These are phyloP conservation scores for Histomonas meleagridis DNA, from an alignment of 208 protist genomes.

Conservation along the genomic window DNA sequence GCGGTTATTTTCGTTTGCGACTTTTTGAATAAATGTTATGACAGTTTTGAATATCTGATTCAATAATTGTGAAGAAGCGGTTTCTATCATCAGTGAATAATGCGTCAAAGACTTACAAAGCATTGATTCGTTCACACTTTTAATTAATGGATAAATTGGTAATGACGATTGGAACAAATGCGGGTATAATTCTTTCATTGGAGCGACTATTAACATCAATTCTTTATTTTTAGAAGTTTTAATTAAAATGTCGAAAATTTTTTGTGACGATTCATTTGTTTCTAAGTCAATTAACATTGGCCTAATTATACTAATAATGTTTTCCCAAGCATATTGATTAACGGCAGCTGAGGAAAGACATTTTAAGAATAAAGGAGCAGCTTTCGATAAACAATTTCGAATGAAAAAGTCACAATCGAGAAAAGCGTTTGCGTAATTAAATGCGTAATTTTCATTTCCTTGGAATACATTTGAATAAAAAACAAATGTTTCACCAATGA, in stretches of 20 bases:
- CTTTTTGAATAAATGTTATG: neutral
- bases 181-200: neutral
- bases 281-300: neutral
- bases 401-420: neutral
- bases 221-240: neutral
- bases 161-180: neutral
- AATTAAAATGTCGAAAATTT: slow-evolving; percentile 25
- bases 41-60: neutral
- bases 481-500: neutral
- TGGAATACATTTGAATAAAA: neutral
- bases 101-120: neutral
- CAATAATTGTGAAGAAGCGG: neutral
- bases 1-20: neutral
- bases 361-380: neutral
- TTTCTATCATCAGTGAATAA: neutral
- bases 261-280: neutral
- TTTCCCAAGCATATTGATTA: neutral
- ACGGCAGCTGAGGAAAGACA: neutral
- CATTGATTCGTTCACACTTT: neutral
- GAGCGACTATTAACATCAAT: neutral
- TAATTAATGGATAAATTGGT: neutral
- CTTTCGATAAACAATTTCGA: neutral
- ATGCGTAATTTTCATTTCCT: neutral
- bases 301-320: neutral
- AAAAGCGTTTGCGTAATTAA: neutral